Percentiles rank a stretch among this genome's conserved stretches.
phyloP scores from a whole-genome alignment of 2,329 filamentous ascomycete genomes.

The Hypomyces perniciosus region DNA sequence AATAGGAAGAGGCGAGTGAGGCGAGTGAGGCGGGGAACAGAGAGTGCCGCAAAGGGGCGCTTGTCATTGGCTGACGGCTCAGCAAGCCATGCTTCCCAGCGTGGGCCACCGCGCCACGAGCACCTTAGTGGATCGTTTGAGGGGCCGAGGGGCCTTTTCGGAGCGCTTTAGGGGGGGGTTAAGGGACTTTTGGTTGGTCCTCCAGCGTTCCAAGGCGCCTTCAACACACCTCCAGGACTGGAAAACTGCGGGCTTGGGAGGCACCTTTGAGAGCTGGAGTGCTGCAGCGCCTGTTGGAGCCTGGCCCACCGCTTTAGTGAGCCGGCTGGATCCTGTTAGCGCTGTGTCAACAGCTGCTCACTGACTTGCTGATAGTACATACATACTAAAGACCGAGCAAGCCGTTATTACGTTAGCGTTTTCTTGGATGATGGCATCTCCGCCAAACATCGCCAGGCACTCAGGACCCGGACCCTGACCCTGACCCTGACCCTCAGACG shows the following conservation, averaged over 20 bases:
- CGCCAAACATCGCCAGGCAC: not conserved
- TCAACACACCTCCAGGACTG: too few relatives aligned
- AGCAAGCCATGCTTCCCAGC: too few relatives aligned
- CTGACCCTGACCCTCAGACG: not conserved
- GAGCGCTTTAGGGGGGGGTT: not conserved
- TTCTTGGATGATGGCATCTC: not conserved
- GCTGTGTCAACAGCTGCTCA: not conserved
- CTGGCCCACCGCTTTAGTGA: not conserved
- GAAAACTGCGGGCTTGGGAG: not conserved
- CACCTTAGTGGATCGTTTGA: not conserved
- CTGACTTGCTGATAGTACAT: too few relatives aligned
- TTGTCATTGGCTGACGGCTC: too few relatives aligned
- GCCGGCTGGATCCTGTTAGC: not conserved
- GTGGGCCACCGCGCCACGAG: not conserved
- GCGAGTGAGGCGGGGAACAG: too few relatives aligned
- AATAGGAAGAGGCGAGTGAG: too few relatives aligned
- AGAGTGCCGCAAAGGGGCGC: too few relatives aligned
- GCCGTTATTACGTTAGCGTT: too few relatives aligned
- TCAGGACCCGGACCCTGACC: not conserved
- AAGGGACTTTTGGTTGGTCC: not conserved
- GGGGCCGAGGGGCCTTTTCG: not conserved
- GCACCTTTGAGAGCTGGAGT: not conserved
- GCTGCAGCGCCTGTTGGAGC: not conserved
- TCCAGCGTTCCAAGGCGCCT: not conserved
- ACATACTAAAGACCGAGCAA: not conserved